phyloP scores from a whole-genome alignment of 306 rosid genomes.

The Parietaria judaica region DNA sequence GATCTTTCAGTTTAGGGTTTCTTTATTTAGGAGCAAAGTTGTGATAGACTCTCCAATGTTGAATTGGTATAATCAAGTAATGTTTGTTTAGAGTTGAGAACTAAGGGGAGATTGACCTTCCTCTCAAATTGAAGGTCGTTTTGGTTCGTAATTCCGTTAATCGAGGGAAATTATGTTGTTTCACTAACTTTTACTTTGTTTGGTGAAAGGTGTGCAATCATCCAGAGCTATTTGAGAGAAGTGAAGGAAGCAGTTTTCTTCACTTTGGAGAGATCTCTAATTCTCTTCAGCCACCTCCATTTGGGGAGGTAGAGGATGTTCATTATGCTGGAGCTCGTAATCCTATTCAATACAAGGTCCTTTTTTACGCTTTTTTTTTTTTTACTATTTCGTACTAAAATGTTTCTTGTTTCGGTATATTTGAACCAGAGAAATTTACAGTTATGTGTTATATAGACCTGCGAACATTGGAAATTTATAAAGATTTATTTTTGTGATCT shows the following conservation, averaged over 20 bases:
- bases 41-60: neutral
- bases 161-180: too few species aligned
- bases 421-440: too few species aligned
- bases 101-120: too few species aligned
- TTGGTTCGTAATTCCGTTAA: too few species aligned
- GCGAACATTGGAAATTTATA: too few species aligned
- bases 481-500: too few species aligned
- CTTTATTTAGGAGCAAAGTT: too few species aligned
- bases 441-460: too few species aligned
- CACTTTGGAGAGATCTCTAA: slow-evolving; percentile 74
- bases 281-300: slow-evolving; percentile 83
- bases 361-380: neutral
- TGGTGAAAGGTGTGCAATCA: slow-evolving; percentile 89
- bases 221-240: slow-evolving; percentile 96
- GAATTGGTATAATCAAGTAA: neutral
- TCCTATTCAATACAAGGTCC: slow-evolving; percentile 72
- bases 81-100: too few species aligned
- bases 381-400: neutral
- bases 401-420: neutral
- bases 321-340: slow-evolving; percentile 83
- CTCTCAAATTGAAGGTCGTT: too few species aligned
- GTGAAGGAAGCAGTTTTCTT: slow-evolving; percentile 83
- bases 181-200: slow-evolving; percentile 6
- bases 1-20: too few species aligned
- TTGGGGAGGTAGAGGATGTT: slow-evolving; percentile 94